Evolutionary conservation across 352 stramenopile genomes (phyloP), one percentile per base, ranked within the genome.

Genomic region (Pseudoperonospora humuli): DNA sequence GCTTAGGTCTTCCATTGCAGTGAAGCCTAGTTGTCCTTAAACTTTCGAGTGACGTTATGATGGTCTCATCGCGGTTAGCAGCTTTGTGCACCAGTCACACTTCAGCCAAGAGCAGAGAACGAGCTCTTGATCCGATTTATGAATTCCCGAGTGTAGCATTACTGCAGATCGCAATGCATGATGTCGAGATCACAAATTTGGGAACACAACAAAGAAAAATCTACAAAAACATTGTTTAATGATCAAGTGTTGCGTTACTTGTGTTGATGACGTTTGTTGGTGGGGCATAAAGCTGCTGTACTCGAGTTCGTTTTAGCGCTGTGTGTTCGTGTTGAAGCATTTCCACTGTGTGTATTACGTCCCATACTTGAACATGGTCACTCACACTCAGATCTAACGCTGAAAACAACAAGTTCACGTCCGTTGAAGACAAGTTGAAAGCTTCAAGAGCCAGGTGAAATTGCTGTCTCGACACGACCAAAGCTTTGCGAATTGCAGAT

Each of bases 1-100:
- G 66, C 5, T 61, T 84, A 21, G 70, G 83, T 32, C 50, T 77
- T 29, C 57, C 49, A 14, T 17, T 65, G 41, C 40, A 62, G 8
- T 63, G 49, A 41, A 10, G 26, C 8, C 26, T 32, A 15, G 26
- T 5, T 36, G 31, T 50, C 23, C 13, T 32, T 7, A 38, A 58
- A 15, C 26, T 50, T 48, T 39, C 54, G 18, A 55, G 43, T 54
- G 49, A 36, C 37, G 15, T 37, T 50, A 55, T 51, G 24, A 59
- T 59, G 49, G 44, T 55, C 10, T 45, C 41, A 52, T 39, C 11
- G 54, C 49, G 49, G 51, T 11, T 29, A 59, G 54, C 14, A 63
- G 48, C 46, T 7, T 14, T 23, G 24, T 26, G 20, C 28, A 37
- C 41, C 25, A 62, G 48, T 32, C 41, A 54, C 44, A 31, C 7